Evolutionary conservation across 106 monocot genomes (phyloP), one percentile per base, ranked within the genome.

Genomic region (Vanilla planifolia): DNA sequence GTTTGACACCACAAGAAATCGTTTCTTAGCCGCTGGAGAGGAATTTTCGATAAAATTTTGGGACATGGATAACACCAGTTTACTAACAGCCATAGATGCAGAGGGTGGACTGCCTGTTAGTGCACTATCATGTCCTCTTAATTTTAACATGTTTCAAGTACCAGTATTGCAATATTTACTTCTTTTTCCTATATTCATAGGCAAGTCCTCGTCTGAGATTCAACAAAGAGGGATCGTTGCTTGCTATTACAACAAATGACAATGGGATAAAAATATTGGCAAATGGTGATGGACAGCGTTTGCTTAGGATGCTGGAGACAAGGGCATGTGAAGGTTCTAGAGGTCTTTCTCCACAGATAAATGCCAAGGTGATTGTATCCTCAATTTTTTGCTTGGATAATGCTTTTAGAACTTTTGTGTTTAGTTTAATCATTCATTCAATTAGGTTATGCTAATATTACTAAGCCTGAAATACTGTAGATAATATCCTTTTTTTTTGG

Each of bases 201-300:
- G 87, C 88, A 53, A 98, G 84, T 67, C 96, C 96, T 52, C 76
- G 88, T 3, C 68, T 98, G 35, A 81, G 96, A 80, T 98, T 98
- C 71, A 98, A 98, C 51, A 81, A 73, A 59, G 96, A 98, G 68
- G 96, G 96, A 4, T 98, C 96, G 36, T 71, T 98, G 37, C 87
- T 98, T 55, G 96, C 96, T 6, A 75, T 98, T 67, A 92, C 96
- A 51, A 90, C 95, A 34, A 85, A 35, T 42, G 96, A 98, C n/a
- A 92, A 75, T 73, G 96, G 96, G 46, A 88, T 98, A 25, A 98
- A 92, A 69, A 92, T 98, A 32, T 65, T 98, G 43, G 96, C 96
- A 48, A 98, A 98, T 37, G 51, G 71, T 67, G 96, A 98, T 85
- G 96, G 96, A 36, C 81, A 88, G n/a, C 86, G 88, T 14, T 71